Conservation (phyloP, 2,329 filamentous ascomycete genomes). For the Capronia americana region DNA sequence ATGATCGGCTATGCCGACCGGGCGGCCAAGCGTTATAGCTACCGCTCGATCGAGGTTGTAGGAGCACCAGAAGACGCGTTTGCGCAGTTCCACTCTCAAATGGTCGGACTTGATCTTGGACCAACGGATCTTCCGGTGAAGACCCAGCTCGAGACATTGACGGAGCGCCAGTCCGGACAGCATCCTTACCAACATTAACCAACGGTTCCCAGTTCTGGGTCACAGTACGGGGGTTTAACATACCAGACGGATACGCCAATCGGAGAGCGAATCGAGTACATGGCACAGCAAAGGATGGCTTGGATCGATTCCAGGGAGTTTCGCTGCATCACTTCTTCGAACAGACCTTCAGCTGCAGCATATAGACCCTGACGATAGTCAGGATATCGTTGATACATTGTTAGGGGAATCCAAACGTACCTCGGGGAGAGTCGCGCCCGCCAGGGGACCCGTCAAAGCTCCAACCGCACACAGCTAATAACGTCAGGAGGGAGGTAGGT, state of each 20-base stretch:
- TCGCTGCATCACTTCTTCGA: constrained; percentile 27
- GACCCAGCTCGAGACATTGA: constrained; percentile 41
- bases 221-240: background rate
- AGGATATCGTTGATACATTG: background rate
- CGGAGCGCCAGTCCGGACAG: constrained; percentile 42
- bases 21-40: constrained; percentile 49
- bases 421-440: background rate
- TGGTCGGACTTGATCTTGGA: constrained; percentile 34
- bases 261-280: constrained; percentile 40
- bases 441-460: background rate
- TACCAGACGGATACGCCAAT: constrained; percentile 39
- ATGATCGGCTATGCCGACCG: constrained; percentile 51
- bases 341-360: background rate
- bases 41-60: constrained; percentile 53
- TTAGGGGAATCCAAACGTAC: background rate
- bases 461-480: background rate
- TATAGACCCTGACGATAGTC: background rate
- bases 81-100: constrained; percentile 49
- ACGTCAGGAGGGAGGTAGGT: background rate
- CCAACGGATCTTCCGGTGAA: constrained; percentile 34
- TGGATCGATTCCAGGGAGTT: constrained; percentile 35
- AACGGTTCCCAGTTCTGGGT: background rate
- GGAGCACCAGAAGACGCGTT: constrained; percentile 53
- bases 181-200: constrained; percentile 27
- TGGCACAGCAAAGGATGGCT: constrained; percentile 38